Evolutionary conservation across 139 green algal genomes (phyloP), one percentile per base, ranked within the genome.

Genomic region (Gonium pectorale): DNA sequence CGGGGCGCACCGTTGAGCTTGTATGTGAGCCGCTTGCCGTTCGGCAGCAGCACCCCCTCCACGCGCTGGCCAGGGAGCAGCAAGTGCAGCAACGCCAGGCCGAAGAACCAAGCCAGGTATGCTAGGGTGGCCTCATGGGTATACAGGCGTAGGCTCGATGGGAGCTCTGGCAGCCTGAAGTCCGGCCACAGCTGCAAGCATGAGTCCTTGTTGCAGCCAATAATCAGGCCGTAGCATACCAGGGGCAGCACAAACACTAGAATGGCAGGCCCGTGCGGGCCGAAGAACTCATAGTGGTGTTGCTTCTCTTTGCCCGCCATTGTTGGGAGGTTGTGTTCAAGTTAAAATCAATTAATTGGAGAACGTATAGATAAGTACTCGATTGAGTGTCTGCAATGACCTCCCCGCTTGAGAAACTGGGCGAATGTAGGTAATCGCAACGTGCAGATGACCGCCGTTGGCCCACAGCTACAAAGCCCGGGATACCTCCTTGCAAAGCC

Each of bases 1-100:
- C 49, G 49, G 49, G 13, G 5, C 40, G 40, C 3, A 96, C 95
- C 94, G 72, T 96, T 98, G 5, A 98, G 86, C 68, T 97, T 97
- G 91, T 99, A 99, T 0, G 62, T 90, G 0, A 98, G 90, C 2
- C 89, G 86, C 8, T 66, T 71, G 9, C 91, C 92, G 73, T 95
- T 83, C 1, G 87, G 64, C 63, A 98, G 89, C 35, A 86, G 19
- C 33, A 92, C 90, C 1, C 96, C 96, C 68, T 95, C n/a, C 0
- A 44, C 80, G 5, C 33, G n/a, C 54, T 92, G 51, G 3, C 95
- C 95, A 9, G 96, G 96, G 26, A 98, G 86, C 33, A 95, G 5
- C 19, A 97, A 52, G 88, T 99, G 96, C 40, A 98, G 89, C 9
- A 80, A n/a, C 5, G 88, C 71, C 38, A 96, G 86, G 8, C 91